Evolutionary conservation across 257 asterid species (phyloP).

Genomic region (Lavandula angustifolia): DNA sequence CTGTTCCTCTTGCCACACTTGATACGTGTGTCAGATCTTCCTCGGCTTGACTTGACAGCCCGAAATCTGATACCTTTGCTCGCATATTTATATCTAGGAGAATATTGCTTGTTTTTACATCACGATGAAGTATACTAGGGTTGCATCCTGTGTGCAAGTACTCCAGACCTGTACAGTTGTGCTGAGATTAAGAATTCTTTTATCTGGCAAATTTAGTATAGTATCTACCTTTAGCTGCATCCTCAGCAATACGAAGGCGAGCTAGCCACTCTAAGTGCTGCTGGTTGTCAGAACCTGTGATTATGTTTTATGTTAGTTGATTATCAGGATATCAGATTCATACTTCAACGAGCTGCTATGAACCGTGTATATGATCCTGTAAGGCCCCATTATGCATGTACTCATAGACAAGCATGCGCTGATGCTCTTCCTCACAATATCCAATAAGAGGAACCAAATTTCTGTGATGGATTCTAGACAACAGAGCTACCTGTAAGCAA

Average conservation of each 20-base stretch:
- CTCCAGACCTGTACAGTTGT: slow-evolving; percentile 64
- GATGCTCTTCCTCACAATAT: slow-evolving; percentile 88
- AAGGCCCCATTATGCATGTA: slow-evolving; percentile 98
- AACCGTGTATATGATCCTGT: slow-evolving; percentile 82
- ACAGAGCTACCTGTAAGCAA: slow-evolving; percentile 78
- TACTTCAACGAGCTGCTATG: slow-evolving; percentile 13
- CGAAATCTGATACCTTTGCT: slow-evolving; percentile 97
- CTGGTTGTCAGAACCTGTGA: slow-evolving; percentile 53
- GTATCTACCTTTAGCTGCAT: slow-evolving; percentile 90
- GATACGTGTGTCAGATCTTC: slow-evolving; percentile 90
- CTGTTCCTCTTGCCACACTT: slow-evolving; percentile 95
- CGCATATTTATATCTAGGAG: slow-evolving; percentile 90
- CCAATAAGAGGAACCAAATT: slow-evolving; percentile 96
- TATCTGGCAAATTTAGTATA: neutral
- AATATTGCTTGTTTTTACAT: slow-evolving; percentile 91
- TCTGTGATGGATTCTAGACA: slow-evolving; percentile 96
- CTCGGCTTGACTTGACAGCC: slow-evolving; percentile 96
- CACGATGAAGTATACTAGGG: slow-evolving; percentile 94
- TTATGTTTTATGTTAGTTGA: slow-evolving; percentile 19
- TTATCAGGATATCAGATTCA: slow-evolving; percentile 20
- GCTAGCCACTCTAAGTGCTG: slow-evolving; percentile 84
- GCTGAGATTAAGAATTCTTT: neutral
- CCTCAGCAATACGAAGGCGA: slow-evolving; percentile 88
- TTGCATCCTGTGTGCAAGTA: slow-evolving; percentile 98
- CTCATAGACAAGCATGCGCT: slow-evolving; percentile 90